Evolutionary conservation across 768 basidiomycete species (phyloP).

Genomic region (Suillus spraguei): DNA sequence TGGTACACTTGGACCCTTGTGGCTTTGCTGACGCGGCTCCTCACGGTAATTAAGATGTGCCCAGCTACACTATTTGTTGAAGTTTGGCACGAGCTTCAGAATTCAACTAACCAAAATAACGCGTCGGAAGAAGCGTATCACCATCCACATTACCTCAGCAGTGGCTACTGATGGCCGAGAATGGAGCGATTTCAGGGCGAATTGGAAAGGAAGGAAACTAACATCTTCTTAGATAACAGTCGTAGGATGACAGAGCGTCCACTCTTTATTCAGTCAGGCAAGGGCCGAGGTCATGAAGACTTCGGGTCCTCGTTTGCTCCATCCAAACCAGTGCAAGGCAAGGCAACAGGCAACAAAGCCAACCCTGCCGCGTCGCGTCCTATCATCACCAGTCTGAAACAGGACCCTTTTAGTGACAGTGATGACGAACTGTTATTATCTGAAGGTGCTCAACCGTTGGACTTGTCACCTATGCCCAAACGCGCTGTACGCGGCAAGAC

Average conservation of each 20-base stretch:
- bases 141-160: constrained; percentile 8
- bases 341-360: constrained; percentile 14
- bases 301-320: constrained; percentile 24
- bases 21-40: not conserved
- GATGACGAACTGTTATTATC: constrained; percentile 33
- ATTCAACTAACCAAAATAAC: constrained; percentile 34
- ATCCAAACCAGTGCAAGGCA: not conserved
- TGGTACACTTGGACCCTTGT: not conserved
- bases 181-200: constrained; percentile 26
- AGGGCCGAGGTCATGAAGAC: constrained; percentile 30
- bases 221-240: constrained; percentile 18
- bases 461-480: constrained; percentile 18
- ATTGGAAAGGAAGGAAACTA: not conserved
- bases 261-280: constrained; percentile 23
- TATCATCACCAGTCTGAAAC: not conserved
- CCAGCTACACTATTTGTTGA: constrained; percentile 20
- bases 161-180: constrained; percentile 5
- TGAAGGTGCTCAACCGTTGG: constrained; percentile 18
- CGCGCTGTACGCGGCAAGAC: constrained; percentile 17
- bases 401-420: constrained; percentile 21
- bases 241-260: constrained; percentile 30
- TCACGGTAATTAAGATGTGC: constrained; percentile 4
- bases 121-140: constrained; percentile 14
- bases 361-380: constrained; percentile 3
- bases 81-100: constrained; percentile 26